Evolutionary conservation across 345 rosid genomes (phyloP).

Genomic region (Heritiera fomes): DNA sequence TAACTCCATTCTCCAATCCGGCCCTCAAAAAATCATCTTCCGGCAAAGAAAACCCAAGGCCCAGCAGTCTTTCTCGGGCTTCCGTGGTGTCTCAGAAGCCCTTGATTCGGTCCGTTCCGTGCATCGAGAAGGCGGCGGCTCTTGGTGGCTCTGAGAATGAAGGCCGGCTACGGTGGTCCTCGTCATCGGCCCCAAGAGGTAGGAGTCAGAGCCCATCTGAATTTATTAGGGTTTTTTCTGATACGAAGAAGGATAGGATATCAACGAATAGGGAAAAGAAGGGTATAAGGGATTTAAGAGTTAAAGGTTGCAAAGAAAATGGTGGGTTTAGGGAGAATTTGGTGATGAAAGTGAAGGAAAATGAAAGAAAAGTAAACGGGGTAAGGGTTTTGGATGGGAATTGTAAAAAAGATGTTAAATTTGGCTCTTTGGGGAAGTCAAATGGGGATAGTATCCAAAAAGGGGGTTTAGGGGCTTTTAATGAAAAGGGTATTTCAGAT

Average conservation of each 20-base stretch:
- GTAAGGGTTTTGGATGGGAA: constrained; percentile 26
- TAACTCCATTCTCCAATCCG: constrained; percentile 48
- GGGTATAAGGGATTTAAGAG: constrained; percentile 27
- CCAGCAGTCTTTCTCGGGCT: constrained; percentile 28
- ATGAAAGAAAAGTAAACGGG: constrained; percentile 24
- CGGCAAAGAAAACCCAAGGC: constrained; percentile 60
- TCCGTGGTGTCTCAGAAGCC: constrained; percentile 61
- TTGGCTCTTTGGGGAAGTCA: constrained; percentile 30
- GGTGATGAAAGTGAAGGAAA: constrained; percentile 31
- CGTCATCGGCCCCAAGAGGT: constrained; percentile 71
- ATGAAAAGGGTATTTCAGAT: constrained; percentile 18
- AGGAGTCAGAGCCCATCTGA: constrained; percentile 86
- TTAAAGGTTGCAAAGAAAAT: constrained; percentile 39
- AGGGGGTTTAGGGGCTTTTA: constrained; percentile 19
- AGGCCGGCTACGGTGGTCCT: constrained; percentile 48
- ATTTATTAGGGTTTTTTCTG: constrained; percentile 53
- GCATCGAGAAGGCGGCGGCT: constrained; percentile 45
- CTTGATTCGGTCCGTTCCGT: constrained; percentile 49
- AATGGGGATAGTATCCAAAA: constrained; percentile 19
- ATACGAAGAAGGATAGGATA: constrained; percentile 43
- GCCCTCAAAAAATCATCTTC: constrained; percentile 44
- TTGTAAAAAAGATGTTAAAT: constrained; percentile 23
- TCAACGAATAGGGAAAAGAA: constrained; percentile 37
- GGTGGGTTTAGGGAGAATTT: constrained; percentile 31
- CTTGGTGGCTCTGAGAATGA: constrained; percentile 36